phyloP scores from a whole-genome alignment of 208 protist genomes.

The Porcisia hertigi region DNA sequence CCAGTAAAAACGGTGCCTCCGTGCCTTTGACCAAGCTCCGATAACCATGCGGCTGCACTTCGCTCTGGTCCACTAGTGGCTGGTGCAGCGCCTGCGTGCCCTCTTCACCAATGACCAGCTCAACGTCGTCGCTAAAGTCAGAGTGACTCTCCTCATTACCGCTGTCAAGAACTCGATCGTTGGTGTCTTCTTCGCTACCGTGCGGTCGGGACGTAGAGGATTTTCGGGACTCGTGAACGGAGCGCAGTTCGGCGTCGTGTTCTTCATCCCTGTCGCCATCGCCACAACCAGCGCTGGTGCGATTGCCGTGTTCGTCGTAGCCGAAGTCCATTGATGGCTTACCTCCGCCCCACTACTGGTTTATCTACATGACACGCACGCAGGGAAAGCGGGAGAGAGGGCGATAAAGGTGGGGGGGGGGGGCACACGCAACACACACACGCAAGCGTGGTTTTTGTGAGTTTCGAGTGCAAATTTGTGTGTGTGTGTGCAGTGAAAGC shows the following conservation, averaged over 20 bases:
- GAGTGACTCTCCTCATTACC: constrained; percentile 19
- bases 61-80: constrained; percentile 57
- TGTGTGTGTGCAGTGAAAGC: neutral
- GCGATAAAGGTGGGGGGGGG: neutral
- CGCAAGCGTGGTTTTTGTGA: neutral
- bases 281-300: constrained; percentile 10
- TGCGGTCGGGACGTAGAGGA: constrained; percentile 25
- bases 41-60: constrained; percentile 23
- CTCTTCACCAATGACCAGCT: constrained; percentile 81
- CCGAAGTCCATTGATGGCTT: constrained; percentile 61
- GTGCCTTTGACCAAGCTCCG: constrained; percentile 3
- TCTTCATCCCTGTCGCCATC: constrained; percentile 18
- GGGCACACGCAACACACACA: neutral
- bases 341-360: neutral
- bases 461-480: neutral
- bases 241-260: constrained; percentile 31
- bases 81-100: constrained; percentile 61
- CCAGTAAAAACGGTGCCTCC: constrained; percentile 41
- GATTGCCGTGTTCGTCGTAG: constrained; percentile 73
- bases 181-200: constrained; percentile 14
- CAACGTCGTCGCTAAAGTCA: constrained; percentile 81
- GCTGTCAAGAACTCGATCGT: neutral
- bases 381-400: neutral
- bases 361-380: neutral
- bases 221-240: constrained; percentile 25